Evolutionary conservation across 2,329 filamentous ascomycete species (phyloP).

Genomic region (Botryotinia globosa): DNA sequence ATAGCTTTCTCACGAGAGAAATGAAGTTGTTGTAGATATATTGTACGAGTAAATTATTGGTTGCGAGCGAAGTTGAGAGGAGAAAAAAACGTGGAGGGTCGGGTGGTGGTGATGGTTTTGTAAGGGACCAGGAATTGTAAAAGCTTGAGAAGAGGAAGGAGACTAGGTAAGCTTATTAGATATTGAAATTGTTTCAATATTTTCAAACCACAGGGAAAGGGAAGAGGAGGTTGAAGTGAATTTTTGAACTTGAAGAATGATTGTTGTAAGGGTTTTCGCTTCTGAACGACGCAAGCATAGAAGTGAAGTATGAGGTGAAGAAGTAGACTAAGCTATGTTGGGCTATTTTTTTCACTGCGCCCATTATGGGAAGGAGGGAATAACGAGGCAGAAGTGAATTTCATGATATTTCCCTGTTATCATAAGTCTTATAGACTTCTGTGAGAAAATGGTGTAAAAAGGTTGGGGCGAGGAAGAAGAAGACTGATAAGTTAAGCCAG

Average conservation of each 20-base stretch:
- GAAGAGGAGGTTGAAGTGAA: background rate
- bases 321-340: background rate
- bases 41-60: background rate
- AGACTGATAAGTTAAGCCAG: background rate
- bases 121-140: background rate
- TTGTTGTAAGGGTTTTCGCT: background rate
- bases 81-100: background rate
- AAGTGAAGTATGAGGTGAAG: background rate
- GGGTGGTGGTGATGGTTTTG: background rate
- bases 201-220: background rate
- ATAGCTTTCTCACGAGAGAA: background rate
- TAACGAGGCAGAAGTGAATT: background rate
- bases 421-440: background rate
- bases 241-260: background rate
- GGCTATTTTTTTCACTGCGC: background rate
- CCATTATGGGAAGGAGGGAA: background rate
- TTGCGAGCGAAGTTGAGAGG: background rate
- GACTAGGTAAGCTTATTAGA: background rate
- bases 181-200: background rate
- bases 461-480: background rate
- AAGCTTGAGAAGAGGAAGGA: background rate
- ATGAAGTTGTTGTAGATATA: background rate
- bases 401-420: background rate
- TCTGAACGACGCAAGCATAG: background rate
- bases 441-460: background rate